A percentile compares a stretch with the other conserved stretches of the same genome.
phyloP scores from a whole-genome alignment of 2,329 filamentous ascomycete genomes.

The Fusarium nematophilum region DNA sequence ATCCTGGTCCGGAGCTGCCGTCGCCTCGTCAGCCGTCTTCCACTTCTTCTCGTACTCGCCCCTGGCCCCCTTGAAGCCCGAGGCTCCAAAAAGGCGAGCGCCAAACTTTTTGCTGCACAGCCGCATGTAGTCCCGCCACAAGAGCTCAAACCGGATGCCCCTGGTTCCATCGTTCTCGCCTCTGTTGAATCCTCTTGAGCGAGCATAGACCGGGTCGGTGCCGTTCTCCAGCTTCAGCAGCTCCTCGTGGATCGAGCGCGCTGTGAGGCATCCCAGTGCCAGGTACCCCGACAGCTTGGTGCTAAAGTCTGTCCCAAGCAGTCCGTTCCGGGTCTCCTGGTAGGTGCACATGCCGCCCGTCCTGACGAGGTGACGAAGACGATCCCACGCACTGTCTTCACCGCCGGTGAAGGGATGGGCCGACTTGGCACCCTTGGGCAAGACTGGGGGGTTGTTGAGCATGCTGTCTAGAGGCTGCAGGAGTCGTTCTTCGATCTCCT shows the following conservation, averaged over 20 bases:
- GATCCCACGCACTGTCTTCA: slow-evolving; percentile 67
- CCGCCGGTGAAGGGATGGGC: slow-evolving; percentile 77
- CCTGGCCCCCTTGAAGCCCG: slow-evolving; percentile 68
- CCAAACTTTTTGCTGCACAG: slow-evolving; percentile 79
- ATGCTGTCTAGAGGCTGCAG: slow-evolving; percentile 66
- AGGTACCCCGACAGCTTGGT: slow-evolving; percentile 82
- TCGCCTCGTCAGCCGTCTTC: slow-evolving; percentile 56
- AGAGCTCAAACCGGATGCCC: slow-evolving; percentile 76
- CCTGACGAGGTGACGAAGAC: slow-evolving; percentile 70
- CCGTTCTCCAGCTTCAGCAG: slow-evolving; percentile 78
- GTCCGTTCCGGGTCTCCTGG: slow-evolving; percentile 76
- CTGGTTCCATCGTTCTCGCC: slow-evolving; percentile 80
- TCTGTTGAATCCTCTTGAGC: slow-evolving; percentile 68
- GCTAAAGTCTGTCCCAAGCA: slow-evolving; percentile 77
- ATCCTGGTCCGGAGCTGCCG: slow-evolving; percentile 50
- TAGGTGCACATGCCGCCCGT: slow-evolving; percentile 72
- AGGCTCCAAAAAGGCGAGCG: slow-evolving; percentile 69
- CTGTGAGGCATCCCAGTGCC: slow-evolving; percentile 77
- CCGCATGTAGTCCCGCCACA: slow-evolving; percentile 87
- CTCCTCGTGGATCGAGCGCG: slow-evolving; percentile 77
- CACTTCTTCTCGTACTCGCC: slow-evolving; percentile 58
- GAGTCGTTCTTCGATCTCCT: slow-evolving; percentile 65
- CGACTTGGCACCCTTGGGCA: slow-evolving; percentile 64
- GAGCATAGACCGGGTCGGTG: slow-evolving; percentile 51
- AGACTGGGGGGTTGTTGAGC: slow-evolving; percentile 62